Conservation (phyloP, 2,329 filamentous ascomycete species). For the Calcarisporium arbuscula region DNA sequence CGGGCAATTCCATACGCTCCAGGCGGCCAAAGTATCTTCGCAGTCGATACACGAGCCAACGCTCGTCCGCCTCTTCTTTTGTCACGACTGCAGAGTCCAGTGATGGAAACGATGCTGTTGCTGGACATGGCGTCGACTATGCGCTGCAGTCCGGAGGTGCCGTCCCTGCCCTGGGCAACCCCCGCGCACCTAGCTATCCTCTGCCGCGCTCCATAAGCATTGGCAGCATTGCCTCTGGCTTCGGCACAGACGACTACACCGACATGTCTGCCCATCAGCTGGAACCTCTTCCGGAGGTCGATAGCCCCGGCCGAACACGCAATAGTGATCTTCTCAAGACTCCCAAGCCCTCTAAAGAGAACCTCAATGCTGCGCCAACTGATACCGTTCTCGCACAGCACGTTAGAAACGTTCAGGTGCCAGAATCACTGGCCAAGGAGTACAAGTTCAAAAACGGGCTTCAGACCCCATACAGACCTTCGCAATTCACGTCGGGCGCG, state of each 20-base stretch:
- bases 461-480: constrained; percentile 49
- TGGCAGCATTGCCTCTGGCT: constrained; percentile 73
- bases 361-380: constrained; percentile 58
- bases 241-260: constrained; percentile 53
- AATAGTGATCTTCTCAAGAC: constrained; percentile 55
- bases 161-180: constrained; percentile 47
- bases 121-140: constrained; percentile 65
- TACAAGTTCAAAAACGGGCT: constrained; percentile 71
- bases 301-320: constrained; percentile 32
- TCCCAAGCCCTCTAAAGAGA: constrained; percentile 55
- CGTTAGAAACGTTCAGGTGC: constrained; percentile 84
- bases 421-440: constrained; percentile 79
- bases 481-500: constrained; percentile 35
- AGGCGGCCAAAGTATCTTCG: constrained; percentile 52
- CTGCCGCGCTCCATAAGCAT: constrained; percentile 77
- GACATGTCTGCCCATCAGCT: constrained; percentile 35
- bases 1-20: constrained; percentile 39
- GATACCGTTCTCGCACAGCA: constrained; percentile 86
- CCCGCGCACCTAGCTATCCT: constrained; percentile 44
- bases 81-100: constrained; percentile 45
- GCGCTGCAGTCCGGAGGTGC: constrained; percentile 78
- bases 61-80: constrained; percentile 56
- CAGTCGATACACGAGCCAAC: constrained; percentile 53
- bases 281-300: constrained; percentile 43
- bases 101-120: constrained; percentile 66